A percentile compares a stretch with the other conserved stretches of the same genome.
Evolutionary conservation across 2,329 filamentous ascomycete species (phyloP).

Genomic region (Aspergillus novofumigatus): DNA sequence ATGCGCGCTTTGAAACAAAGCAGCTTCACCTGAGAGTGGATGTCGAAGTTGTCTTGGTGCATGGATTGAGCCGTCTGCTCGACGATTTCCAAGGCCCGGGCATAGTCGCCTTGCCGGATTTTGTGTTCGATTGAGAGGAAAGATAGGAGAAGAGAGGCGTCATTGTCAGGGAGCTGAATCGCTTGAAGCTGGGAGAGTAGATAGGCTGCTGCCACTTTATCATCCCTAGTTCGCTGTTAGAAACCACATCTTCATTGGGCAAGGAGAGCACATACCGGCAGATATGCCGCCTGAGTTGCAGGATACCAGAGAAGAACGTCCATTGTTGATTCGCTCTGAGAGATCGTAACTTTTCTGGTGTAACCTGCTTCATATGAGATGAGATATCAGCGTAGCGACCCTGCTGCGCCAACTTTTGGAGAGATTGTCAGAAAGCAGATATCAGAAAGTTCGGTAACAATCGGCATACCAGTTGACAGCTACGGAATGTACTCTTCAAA

Average conservation of each 20-base stretch:
- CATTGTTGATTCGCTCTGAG: constrained; percentile 68
- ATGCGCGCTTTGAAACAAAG: constrained; percentile 70
- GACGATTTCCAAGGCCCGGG: constrained; percentile 51
- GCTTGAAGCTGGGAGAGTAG: constrained; percentile 56
- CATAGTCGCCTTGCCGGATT: constrained; percentile 50
- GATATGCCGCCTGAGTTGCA: constrained; percentile 41
- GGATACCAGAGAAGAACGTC: constrained; percentile 39
- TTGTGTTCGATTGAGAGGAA: constrained; percentile 58
- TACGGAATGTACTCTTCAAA: constrained; percentile 68
- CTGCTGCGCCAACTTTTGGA: constrained; percentile 51
- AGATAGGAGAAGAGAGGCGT: constrained; percentile 57
- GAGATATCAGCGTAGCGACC: constrained; percentile 70
- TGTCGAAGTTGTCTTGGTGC: constrained; percentile 54
- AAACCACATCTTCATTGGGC: background rate
- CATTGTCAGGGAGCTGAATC: constrained; percentile 51
- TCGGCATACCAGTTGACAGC: constrained; percentile 55
- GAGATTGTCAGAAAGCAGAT: constrained; percentile 6
- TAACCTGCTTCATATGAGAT: constrained; percentile 55
- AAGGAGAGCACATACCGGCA: constrained; percentile 31
- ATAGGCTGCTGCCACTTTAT: constrained; percentile 54
- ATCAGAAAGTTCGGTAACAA: background rate
- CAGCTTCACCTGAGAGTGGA: constrained; percentile 66
- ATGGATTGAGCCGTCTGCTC: constrained; percentile 51
- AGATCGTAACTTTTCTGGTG: constrained; percentile 61
- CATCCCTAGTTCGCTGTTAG: constrained; percentile 42